Base-by-base conservation (phyloP, 768 basidiomycete genomes). In the Austroboletus eburneus region DNA sequence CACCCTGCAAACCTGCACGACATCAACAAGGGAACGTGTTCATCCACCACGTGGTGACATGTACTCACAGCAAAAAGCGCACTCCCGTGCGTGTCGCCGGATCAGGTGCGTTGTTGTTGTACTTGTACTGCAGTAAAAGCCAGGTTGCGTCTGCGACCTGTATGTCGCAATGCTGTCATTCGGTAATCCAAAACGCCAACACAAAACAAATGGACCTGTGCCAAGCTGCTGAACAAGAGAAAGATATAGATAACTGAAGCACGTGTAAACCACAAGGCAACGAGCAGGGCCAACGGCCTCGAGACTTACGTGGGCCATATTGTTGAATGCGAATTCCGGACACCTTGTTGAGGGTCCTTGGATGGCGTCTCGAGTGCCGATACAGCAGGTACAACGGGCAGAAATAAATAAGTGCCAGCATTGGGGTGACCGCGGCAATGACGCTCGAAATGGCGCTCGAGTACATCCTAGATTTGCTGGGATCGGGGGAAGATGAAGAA, bases 141-240 rank as follows among this genome's bases (percentile, higher is more conserved):
- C 82, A 84, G 53, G 72, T 77, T 38, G 78, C 64, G 32, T 79
- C 64, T 3, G 79, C 78, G 18, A 77, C 62, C 82, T 79, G 23
- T 51, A 33, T 37, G 43, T 37, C 30, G 20, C 32, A 44, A 39
- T 27, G 14, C 3, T 24, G 17, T 57, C 32, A 44, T 41, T 44
- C 33, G 42, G 30, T 14, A 39, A 42, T 44, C 22, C 41, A 30
- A 10, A 27, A 23, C n/a, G 36, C 3, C 7, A 22, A 23, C 18
- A 24, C 14, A 13, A 38, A n/a, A 35, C 13, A 24, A 36, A 48
- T 39, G 10, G 49, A 79, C 80, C 68, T 75, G 71, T 9, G 71
- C 67, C 45, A 83, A 58, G 52, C 79, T 73, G 41, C 48, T 64
- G 29, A 76, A 61, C 9, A 82, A 71, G 33, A 82, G 46, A 48